Evolutionary conservation across 1,284 basidiomycete genomes (phyloP), one percentile per base, ranked within the genome.

Genomic region (Fistulina hepatica): DNA sequence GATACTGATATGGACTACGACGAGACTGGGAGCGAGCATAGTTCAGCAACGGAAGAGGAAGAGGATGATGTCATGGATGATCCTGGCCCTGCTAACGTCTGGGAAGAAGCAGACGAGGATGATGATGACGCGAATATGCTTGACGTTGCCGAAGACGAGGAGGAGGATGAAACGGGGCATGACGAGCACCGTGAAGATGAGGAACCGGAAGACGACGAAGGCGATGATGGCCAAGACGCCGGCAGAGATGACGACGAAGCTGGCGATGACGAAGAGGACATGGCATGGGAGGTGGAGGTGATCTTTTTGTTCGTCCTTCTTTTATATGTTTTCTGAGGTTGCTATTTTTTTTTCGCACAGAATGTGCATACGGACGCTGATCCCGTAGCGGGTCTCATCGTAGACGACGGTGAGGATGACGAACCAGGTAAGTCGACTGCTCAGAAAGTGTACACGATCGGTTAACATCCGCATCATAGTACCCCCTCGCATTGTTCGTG

Each of bases 1-100:
- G 81, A 89, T 41, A 81, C 85, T 20, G 88, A 91, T 40, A 89
- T 91, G 72, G 86, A 90, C 31, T 86, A 79, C 43, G 84, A 71
- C 6, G 81, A 82, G 43, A 82, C 80, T 1, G 81, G 77, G 16
- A 85, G 81, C 41, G 84, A 85, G 43, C 77, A 80, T 40, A 83
- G 81, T 5, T 82, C 81, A 2, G 61, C 73, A 46, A 70, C 76
- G 6, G 80, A 81, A 32, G 80, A 80, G 12, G 76, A 76, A 9
- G 75, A 73, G 40, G 71, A 70, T 27, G 78, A 74, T 21, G 60
- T 78, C 2, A 76, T 73, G 20, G 69, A 72, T 33, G 71, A 67
- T 26, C 72, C 69, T 35, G 81, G 73, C 30, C 76, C 75, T 8
- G 81, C 65, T 36, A 73, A 73, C 43, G 68, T 56, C 21, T 81